A percentile compares a stretch with the other conserved stretches of the same genome.
phyloP scores from a whole-genome alignment of 2,329 filamentous ascomycete species.

The Ceratocystis cubensis region DNA sequence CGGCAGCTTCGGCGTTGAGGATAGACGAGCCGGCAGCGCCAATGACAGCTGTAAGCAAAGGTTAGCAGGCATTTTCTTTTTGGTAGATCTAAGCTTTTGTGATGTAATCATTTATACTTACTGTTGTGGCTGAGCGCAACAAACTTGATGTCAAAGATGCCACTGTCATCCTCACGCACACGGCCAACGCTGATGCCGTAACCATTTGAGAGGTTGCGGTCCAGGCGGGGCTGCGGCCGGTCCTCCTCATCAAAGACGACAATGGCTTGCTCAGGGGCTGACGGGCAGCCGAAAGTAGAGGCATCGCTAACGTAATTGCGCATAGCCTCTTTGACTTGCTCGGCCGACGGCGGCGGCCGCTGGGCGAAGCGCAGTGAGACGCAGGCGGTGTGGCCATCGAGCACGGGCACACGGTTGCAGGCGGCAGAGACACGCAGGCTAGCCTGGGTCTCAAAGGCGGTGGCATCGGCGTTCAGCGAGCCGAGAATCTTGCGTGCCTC shows the following conservation, averaged over 20 bases:
- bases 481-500: conserved; percentile 94
- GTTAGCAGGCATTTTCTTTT: conserved; percentile 27
- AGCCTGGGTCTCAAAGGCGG: conserved; percentile 63
- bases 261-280: conserved; percentile 70
- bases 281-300: conserved; percentile 71
- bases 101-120: conserved; percentile 29
- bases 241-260: conserved; percentile 81
- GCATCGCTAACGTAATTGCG: conserved; percentile 71
- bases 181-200: conserved; percentile 88
- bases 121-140: conserved; percentile 77
- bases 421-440: conserved; percentile 68
- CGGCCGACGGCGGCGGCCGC: conserved; percentile 58
- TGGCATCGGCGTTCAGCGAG: conserved; percentile 53
- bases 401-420: conserved; percentile 87
- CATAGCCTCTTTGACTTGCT: conserved; percentile 67
- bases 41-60: conserved; percentile 57
- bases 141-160: conserved; percentile 90
- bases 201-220: conserved; percentile 70
- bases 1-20: conserved; percentile 82
- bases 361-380: conserved; percentile 74
- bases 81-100: not conserved
- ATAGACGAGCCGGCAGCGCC: conserved; percentile 94
- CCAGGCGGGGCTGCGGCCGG: conserved; percentile 79
- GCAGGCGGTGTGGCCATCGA: conserved; percentile 92
- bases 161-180: conserved; percentile 71